Base-by-base conservation (phyloP, 208 protist genomes). In the Novymonas esmeraldas region DNA sequence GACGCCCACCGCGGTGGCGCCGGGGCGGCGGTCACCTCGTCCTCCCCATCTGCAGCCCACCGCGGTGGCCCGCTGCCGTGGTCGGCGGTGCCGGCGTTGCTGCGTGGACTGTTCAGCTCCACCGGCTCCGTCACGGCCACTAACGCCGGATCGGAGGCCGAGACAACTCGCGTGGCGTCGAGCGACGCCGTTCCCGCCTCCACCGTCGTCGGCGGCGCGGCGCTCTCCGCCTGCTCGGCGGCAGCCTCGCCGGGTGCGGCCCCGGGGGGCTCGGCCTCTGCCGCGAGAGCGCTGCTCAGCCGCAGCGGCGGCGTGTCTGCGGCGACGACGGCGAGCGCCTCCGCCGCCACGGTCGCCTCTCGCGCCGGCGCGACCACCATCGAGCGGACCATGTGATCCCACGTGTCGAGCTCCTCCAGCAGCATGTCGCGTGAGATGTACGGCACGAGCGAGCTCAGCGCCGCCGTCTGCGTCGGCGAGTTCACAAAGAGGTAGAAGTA, bases 391-490 rank as follows among this genome's bases (percentile, higher is more conserved):
- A 78, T 51, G 29, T 72, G 34, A 16, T 85, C 75, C 77, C 77
- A 87, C 58, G 26, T 57, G 59, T 71, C 60, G 2, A 65, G 39
- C 28, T 61, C 42, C 54, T 74, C 63, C 29, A 42, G 24, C 38
- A 89, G 64, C 31, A 61, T 65, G 42, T 76, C 64, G 34, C 60
- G 61, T 1, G 76, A 78, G 51, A 86, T 82, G 66, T 79, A 86
- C 51, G 48, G 48, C 38, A 80, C 60, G 22, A 89, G 66, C 24
- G 64, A 67, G 49, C 77, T 78, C 6, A 89, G 55, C 33, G 82
- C 75, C 3, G 79, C 70, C 38, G 82, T 82, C 75, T 92, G 84
- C 54, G 88, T 68, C 33, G 84, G 81, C 33, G 89, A 91, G 52
- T 73, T 81, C 5, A 83, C 81, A 11, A 91, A 79, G 16, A 81